Conservation (phyloP, 805 yeast genomes). For the Ogataea ramenticola region DNA sequence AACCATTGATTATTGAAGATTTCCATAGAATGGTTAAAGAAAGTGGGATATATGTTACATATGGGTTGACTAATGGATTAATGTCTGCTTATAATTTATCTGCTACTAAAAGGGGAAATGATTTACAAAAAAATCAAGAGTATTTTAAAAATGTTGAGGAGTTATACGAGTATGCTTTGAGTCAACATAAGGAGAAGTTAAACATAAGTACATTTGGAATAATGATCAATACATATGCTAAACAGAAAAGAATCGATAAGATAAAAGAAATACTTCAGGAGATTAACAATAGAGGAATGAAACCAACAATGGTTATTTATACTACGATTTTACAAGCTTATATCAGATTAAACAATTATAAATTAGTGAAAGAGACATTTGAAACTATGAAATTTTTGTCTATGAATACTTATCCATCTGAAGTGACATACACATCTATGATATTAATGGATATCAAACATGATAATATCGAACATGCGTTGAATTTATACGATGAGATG, state of each 20-base stretch:
- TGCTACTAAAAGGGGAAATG: conserved; percentile 4
- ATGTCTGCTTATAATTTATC: conserved; percentile 24
- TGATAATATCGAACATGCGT: conserved; percentile 61
- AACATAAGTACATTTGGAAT: conserved; percentile 35
- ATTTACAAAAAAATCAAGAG: conserved; percentile 18
- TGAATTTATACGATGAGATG: conserved; percentile 75
- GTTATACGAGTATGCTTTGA: conserved; percentile 22
- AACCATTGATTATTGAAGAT: conserved; percentile 26
- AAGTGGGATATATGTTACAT: conserved; percentile 25
- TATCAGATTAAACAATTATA: conserved; percentile 40
- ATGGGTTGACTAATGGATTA: conserved; percentile 29
- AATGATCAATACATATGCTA: conserved; percentile 39
- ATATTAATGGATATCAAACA: conserved; percentile 57
- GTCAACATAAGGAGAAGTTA: conserved; percentile 19
- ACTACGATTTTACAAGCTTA: conserved; percentile 57
- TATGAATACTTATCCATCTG: conserved; percentile 56
- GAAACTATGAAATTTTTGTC: conserved; percentile 82
- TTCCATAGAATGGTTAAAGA: conserved; percentile 31
- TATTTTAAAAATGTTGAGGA: conserved; percentile 24
- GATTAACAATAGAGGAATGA: conserved; percentile 31
- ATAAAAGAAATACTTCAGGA: conserved; percentile 31
- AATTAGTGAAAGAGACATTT: conserved; percentile 66
- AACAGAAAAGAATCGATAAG: conserved; percentile 27
- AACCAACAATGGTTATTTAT: conserved; percentile 40
- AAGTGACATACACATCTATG: conserved; percentile 62